These are phyloP conservation scores for Colletotrichum sp. DNA, from an alignment of 2,329 filamentous ascomycete species.

Conservation along the genomic window DNA sequence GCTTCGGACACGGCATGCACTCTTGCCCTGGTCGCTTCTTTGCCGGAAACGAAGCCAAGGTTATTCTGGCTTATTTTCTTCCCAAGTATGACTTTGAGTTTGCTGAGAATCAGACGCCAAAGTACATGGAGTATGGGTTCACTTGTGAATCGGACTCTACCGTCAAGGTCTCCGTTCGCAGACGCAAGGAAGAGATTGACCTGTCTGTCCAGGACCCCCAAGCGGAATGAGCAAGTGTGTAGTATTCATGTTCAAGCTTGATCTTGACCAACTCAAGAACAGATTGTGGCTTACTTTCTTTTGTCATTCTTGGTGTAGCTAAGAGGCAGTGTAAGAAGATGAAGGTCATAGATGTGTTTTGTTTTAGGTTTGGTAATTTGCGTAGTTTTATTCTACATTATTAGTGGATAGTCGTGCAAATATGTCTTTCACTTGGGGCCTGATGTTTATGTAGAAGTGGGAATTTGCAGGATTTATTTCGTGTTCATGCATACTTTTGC, in stretches of 20 bases:
- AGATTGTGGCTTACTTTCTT: neutral
- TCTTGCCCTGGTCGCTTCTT: constrained; percentile 2
- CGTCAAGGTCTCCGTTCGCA: neutral
- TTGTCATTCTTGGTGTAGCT: neutral
- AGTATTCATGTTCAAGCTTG: neutral
- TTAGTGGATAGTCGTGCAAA: too few species aligned
- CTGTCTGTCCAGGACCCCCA: neutral
- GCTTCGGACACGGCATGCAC: neutral
- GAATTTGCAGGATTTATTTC: neutral
- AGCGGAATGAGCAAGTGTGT: neutral
- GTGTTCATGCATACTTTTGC: neutral
- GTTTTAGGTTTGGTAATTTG: neutral
- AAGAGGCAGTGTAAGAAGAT: neutral
- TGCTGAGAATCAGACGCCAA: neutral
- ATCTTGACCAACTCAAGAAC: rapidly evolving
- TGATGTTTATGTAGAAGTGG: neutral
- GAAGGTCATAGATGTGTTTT: neutral
- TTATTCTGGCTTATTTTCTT: neutral
- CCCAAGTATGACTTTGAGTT: neutral
- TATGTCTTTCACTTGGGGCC: too few species aligned
- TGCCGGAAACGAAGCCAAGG: neutral
- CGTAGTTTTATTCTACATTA: rapidly evolving
- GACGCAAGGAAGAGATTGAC: neutral
- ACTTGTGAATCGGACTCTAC: neutral
- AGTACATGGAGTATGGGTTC: neutral